Conservation (phyloP, 768 basidiomycete genomes). For the Rhizopogon rudus region DNA sequence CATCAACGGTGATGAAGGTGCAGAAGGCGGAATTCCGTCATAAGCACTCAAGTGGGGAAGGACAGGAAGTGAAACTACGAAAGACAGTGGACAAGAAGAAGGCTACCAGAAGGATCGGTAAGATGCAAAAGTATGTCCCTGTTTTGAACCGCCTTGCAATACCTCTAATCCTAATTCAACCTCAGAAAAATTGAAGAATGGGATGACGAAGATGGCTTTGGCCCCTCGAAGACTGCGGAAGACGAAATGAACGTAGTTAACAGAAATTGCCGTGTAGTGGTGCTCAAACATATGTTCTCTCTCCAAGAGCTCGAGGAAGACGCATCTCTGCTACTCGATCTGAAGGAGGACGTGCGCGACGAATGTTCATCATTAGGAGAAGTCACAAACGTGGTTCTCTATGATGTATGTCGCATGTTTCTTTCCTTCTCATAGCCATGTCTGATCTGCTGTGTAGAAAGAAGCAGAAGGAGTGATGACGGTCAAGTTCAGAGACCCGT, state of each 20-base stretch:
- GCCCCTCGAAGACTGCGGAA: slow-evolving; percentile 57
- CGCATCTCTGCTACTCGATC: slow-evolving; percentile 76
- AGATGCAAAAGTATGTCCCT: slow-evolving; percentile 72
- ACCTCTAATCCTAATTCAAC: not conserved
- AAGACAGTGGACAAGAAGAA: slow-evolving; percentile 77
- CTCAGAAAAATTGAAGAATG: slow-evolving; percentile 87
- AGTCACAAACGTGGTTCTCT: slow-evolving; percentile 92
- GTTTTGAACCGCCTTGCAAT: not conserved
- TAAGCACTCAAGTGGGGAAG: slow-evolving; percentile 43
- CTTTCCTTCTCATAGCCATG: slow-evolving; percentile 1
- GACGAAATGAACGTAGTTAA: slow-evolving; percentile 42
- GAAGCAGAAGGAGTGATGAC: slow-evolving; percentile 95
- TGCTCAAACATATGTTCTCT: slow-evolving; percentile 94
- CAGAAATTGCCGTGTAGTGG: slow-evolving; percentile 75
- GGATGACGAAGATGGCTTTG: slow-evolving; percentile 93
- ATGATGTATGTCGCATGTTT: slow-evolving; percentile 63
- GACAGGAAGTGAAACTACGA: slow-evolving; percentile 43
- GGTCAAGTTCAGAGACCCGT: slow-evolving; percentile 87
- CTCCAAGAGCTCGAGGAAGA: slow-evolving; percentile 83
- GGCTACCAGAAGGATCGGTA: slow-evolving; percentile 67
- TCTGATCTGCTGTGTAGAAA: slow-evolving; percentile 44
- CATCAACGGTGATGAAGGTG: slow-evolving; percentile 68
- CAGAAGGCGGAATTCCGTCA: slow-evolving; percentile 75
- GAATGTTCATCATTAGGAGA: slow-evolving; percentile 88
- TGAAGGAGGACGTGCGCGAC: slow-evolving; percentile 95